phyloP scores from a whole-genome alignment of 495 filamentous ascomycete species.

The Aspergillus indologenus region DNA sequence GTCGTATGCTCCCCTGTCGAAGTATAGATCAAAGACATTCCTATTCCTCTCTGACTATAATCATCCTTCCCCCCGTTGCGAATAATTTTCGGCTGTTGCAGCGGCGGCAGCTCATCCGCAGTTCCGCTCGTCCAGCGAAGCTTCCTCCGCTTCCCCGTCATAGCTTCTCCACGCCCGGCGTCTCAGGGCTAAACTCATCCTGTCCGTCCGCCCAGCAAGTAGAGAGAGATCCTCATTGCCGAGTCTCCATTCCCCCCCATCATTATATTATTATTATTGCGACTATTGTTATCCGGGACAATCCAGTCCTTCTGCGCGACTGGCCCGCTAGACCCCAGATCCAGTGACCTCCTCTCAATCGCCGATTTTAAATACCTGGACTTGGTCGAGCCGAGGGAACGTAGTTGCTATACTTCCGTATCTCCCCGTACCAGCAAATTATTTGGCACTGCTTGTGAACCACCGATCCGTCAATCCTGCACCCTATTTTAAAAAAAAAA shows the following conservation, averaged over 20 bases:
- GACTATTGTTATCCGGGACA: constrained; percentile 4
- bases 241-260: constrained; percentile 9
- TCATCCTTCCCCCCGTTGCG: too few relatives aligned
- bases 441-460: constrained; percentile 18
- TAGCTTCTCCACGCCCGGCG: constrained; percentile 29
- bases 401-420: constrained; percentile 28
- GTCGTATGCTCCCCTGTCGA: too few relatives aligned
- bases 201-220: too few relatives aligned
- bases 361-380: constrained; percentile 14
- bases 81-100: constrained; percentile 5
- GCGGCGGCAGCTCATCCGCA: constrained; percentile 15
- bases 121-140: constrained; percentile 45
- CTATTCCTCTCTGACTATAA: too few relatives aligned
- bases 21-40: too few relatives aligned
- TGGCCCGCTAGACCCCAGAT: constrained; percentile 5
- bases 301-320: neutral
- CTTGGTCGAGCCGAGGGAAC: constrained; percentile 20
- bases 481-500: constrained; percentile 13
- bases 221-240: constrained; percentile 24
- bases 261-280: constrained; percentile 7
- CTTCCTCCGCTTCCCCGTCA: constrained; percentile 44
- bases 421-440: constrained; percentile 18
- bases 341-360: constrained; percentile 8
- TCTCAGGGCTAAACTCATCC: constrained; percentile 1
- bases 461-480: constrained; percentile 22